These are phyloP conservation scores for Chlorociboria aeruginascens DNA, from an alignment of 495 filamentous ascomycete species.

Conservation along the genomic window DNA sequence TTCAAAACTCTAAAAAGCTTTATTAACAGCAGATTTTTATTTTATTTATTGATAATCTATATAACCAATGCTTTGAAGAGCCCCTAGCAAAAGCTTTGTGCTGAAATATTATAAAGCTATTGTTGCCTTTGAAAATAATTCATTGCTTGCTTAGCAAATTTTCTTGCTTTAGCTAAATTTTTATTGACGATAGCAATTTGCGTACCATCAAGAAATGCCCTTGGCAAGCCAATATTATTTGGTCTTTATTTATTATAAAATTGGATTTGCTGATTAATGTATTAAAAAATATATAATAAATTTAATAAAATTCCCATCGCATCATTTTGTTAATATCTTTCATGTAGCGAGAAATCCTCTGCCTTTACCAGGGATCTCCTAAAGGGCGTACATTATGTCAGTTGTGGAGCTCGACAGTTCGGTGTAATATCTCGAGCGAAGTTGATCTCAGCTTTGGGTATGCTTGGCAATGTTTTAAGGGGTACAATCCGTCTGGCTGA, in stretches of 20 bases:
- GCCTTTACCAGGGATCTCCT: slow-evolving; percentile 19
- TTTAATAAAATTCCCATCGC: background rate
- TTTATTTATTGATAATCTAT: slow-evolving; percentile 1
- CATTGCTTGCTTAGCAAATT: background rate
- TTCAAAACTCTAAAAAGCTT: slow-evolving; percentile 16
- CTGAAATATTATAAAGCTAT: background rate
- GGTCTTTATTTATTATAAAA: background rate
- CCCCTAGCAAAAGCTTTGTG: no score
- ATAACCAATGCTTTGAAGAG: no score
- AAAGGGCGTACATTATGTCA: background rate
- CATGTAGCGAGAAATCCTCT: slow-evolving; percentile 22
- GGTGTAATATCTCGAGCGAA: no score
- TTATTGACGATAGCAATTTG: background rate
- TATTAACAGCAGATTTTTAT: slow-evolving; percentile 18
- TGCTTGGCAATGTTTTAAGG: no score
- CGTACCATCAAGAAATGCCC: background rate
- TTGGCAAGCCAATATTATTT: background rate
- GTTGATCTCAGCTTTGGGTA: no score
- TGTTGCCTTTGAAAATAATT: background rate
- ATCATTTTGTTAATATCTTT: slow-evolving; percentile 12
- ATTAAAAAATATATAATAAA: background rate
- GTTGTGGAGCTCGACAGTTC: no score
- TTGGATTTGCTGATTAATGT: background rate
- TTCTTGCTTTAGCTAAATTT: background rate
- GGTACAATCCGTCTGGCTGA: no score